Conservation (phyloP, 1,284 basidiomycete species). For the Schizophyllum amplum region DNA sequence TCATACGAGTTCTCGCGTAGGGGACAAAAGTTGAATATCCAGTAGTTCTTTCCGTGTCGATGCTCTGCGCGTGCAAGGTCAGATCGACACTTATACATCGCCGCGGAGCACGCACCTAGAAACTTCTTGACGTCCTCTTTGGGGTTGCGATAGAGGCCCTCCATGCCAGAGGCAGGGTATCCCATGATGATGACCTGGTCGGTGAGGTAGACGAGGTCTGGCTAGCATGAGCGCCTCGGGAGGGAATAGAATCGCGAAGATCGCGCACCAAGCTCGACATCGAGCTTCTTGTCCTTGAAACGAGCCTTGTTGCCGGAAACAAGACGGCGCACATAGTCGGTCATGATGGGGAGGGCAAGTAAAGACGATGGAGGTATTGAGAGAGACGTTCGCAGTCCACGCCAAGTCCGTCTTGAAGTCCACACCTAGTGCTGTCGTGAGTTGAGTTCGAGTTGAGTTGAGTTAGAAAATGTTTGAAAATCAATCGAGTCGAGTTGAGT, state of each 20-base stretch:
- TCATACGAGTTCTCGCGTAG: slow-evolving; percentile 67
- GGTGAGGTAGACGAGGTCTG: slow-evolving; percentile 78
- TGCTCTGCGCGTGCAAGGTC: slow-evolving; percentile 1
- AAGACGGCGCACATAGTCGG: slow-evolving; percentile 53
- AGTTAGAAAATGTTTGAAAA: no score
- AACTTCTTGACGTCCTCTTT: slow-evolving; percentile 75
- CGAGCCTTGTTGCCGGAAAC: slow-evolving; percentile 76
- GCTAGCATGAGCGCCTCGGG: neutral
- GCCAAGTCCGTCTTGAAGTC: neutral
- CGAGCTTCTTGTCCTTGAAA: slow-evolving; percentile 61
- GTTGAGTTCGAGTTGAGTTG: no score
- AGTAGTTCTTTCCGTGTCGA: slow-evolving; percentile 37
- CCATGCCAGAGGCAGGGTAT: slow-evolving; percentile 79
- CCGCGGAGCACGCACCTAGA: slow-evolving; percentile 49
- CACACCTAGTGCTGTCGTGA: no score
- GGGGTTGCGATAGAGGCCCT: slow-evolving; percentile 76
- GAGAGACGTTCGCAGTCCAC: neutral
- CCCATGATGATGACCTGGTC: slow-evolving; percentile 82
- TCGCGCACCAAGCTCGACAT: slow-evolving; percentile 56
- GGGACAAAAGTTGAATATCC: slow-evolving; percentile 82
- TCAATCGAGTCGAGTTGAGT: no score
- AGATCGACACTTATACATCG: neutral
- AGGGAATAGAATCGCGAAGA: neutral
- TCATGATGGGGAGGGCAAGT: slow-evolving; percentile 29
- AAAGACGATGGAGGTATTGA: neutral